Base-by-base conservation (phyloP, 169 alveolate species). In the Plasmodium fragile region DNA sequence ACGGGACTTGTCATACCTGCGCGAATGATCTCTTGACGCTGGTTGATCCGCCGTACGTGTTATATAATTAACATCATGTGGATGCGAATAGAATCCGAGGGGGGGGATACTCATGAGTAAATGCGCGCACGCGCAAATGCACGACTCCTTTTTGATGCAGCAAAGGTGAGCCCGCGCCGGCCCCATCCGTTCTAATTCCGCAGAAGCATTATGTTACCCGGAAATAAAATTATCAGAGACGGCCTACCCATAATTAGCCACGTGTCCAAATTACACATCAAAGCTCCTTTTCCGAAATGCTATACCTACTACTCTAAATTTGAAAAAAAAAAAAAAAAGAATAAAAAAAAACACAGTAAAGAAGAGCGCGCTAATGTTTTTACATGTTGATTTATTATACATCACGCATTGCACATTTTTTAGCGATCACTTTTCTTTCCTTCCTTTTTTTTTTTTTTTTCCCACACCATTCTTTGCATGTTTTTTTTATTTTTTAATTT, bases 401-500 rank as follows among this genome's bases (percentile, higher is more conserved):
- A 18, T 18, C 34, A 18, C 28, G 75, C 34, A 10, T 59, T 25
- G 28, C 75, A 59, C 34, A 59, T 59, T 59, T 22, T 18, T 59
- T 59, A 22, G 11, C 13, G 11, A 18, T 59, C 36, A 59, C 0
- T 53, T 53, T 5, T 53, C 71, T 53, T 53, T n/a, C 28, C n/a
- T n/a, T n/a, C n/a, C n/a, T 39, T 39, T 39, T 39, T 39, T 4
- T 18, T 59, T n/a, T 43, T 78, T 78, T 78, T 41, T n/a, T 39
- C 30, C 10, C 25, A 4, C 28, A 34, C 41, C 30, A 22, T 13
- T 72, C 53, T 43, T 39, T 45, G 25, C 30, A 25, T 41, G 13
- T 79, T 55, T 22, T 79, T 78, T 79, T 79, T 79, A 16, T 11
- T 41, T 41, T 25, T 79, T 79, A 49, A 49, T 79, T 79, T 18